Evolutionary conservation across 306 rosid species (phyloP).

Genomic region (Inga leiocalycina): DNA sequence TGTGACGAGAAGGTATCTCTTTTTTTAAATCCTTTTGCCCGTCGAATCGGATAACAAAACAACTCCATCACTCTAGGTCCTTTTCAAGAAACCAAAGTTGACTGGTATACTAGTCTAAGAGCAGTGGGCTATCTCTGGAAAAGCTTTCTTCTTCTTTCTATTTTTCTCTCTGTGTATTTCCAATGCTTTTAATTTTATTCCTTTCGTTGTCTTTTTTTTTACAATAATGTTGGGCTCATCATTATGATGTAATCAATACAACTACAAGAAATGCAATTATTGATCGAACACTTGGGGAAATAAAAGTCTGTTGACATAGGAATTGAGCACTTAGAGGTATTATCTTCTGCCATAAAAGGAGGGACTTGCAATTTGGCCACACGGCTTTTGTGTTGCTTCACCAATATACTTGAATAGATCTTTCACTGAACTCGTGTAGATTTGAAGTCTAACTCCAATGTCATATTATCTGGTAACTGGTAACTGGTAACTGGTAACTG

Average conservation of each 20-base stretch:
- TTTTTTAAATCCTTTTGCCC: not conserved
- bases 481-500: not conserved
- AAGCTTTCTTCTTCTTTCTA: not conserved
- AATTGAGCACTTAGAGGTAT: not conserved
- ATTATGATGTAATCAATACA: not conserved
- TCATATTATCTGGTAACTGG: not conserved
- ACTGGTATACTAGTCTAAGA: not conserved
- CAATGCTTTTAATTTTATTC: not conserved
- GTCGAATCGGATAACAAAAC: not conserved
- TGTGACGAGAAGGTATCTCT: constrained; percentile 84
- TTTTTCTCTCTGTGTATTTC: not conserved
- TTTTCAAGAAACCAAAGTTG: not conserved
- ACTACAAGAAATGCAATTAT: not conserved
- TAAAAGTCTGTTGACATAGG: not conserved
- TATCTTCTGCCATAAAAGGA: not conserved
- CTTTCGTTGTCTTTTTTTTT: not conserved
- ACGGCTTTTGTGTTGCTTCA: not conserved
- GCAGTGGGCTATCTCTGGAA: not conserved
- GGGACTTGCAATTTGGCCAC: not conserved
- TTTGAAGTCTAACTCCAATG: constrained; percentile 14
- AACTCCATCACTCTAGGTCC: not conserved
- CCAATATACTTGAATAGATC: not conserved
- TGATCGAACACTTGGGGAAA: not conserved
- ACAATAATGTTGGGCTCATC: not conserved
- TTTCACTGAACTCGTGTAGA: not conserved